Evolutionary conservation across 129 eudicot species (phyloP), one percentile per base, ranked within the genome.

Genomic region (Artemisia argyi): DNA sequence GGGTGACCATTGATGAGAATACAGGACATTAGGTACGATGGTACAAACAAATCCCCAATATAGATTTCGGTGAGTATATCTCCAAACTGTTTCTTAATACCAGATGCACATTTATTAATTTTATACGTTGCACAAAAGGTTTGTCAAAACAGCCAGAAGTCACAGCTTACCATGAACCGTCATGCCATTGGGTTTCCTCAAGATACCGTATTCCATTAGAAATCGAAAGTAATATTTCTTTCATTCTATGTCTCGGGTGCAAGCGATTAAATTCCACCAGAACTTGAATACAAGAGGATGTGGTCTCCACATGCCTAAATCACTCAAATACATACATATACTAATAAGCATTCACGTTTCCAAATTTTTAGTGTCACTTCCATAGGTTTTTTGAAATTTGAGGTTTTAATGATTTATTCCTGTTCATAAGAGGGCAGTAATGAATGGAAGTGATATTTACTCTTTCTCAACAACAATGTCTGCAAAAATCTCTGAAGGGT

Each of bases 401-500:
- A 39, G 44, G 5, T 58, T 47, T 46, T 44, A 24, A 59, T 42
- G n/a, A 44, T 28, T 1, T 10, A 6, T 48, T 48, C 14, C 4
- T 63, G 59, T 15, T 26, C 6, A 65, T 8, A 19, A 62, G 61
- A 11, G 1, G 7, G 15, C 14, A 1, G 19, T 68, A 66, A 26
- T 46, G 11, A 60, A 32, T 20, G 30, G 66, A 20, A 51, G 17
- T 13, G 58, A 19, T 46, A 64, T 75, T 82, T 88, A 88, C 95
- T 85, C 90, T 77, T 74, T 82, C 79, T 88, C 95, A 17, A 83
- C 86, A 8, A 85, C 90, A 48, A 88, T 85, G 54, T 88, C 90
- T 7, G 86, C 88, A 22, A 88, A 88, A 20, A 88, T 62, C 77
- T 88, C 95, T 9, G 90, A 88, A 49, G 90, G 95, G 71, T 88